Evolutionary conservation across 2,329 filamentous ascomycete genomes (phyloP).

Genomic region (Tolypocladium tropicale): DNA sequence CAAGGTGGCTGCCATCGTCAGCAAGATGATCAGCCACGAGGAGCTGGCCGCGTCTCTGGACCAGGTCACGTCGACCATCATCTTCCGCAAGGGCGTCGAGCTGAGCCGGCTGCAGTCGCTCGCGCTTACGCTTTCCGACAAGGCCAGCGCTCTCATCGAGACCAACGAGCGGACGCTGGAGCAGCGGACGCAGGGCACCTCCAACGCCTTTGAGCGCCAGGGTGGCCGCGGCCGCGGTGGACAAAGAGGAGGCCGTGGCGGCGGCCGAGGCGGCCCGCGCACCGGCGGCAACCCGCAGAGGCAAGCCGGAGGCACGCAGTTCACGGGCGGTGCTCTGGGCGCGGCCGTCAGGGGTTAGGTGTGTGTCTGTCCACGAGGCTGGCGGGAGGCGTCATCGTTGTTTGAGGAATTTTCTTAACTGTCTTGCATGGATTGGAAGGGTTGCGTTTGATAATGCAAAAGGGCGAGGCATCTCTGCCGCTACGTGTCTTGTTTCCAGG

Average conservation of each 20-base stretch:
- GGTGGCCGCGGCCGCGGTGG: slow-evolving; percentile 67
- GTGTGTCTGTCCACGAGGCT: neutral
- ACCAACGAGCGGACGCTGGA: slow-evolving; percentile 95
- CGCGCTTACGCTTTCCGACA: slow-evolving; percentile 88
- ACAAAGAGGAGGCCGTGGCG: slow-evolving; percentile 49
- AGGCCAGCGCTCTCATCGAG: slow-evolving; percentile 92
- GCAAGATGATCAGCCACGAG: slow-evolving; percentile 99
- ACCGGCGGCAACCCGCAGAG: slow-evolving; percentile 49
- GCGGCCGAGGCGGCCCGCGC: slow-evolving; percentile 51
- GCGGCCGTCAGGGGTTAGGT: slow-evolving; percentile 51
- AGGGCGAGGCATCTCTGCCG: neutral
- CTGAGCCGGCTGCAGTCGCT: slow-evolving; percentile 91
- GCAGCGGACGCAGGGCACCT: slow-evolving; percentile 90
- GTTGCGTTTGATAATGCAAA: neutral
- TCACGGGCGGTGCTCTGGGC: slow-evolving; percentile 71
- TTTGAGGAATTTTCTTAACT: neutral
- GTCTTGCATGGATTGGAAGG: slow-evolving; percentile 1
- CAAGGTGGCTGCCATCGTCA: slow-evolving; percentile 91
- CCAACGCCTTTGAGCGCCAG: slow-evolving; percentile 91
- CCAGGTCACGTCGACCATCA: slow-evolving; percentile 93
- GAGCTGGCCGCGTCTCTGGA: slow-evolving; percentile 93
- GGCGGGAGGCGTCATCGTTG: slow-evolving; percentile 7
- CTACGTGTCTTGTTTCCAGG: neutral
- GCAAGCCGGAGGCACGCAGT: slow-evolving; percentile 65
- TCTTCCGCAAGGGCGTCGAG: slow-evolving; percentile 99